A percentile compares a stretch with the other conserved stretches of the same genome.
Conservation (phyloP, 805 yeast genomes). For the Teunomyces funiuensis region DNA sequence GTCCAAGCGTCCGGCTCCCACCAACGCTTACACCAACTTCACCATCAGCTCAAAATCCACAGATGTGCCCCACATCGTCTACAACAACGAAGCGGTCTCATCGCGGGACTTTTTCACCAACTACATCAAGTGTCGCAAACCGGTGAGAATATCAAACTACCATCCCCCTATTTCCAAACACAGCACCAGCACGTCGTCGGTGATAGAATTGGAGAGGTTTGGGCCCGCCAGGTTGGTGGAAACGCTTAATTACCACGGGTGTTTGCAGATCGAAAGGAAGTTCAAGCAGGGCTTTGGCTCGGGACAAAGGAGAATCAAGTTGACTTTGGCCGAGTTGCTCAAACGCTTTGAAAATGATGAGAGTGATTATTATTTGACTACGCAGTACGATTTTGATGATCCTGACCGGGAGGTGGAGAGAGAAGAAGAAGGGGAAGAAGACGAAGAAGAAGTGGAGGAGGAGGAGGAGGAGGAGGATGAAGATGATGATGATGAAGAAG, state of each 20-base stretch:
- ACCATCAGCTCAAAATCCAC: not conserved
- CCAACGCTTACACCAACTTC: not conserved
- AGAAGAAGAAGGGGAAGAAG: constrained; percentile 8
- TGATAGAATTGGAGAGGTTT: constrained; percentile 6
- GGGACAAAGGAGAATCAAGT: constrained; percentile 52
- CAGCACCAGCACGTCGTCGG: not conserved
- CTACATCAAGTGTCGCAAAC: constrained; percentile 45
- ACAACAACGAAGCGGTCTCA: not conserved
- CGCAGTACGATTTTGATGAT: constrained; percentile 50
- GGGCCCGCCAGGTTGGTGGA: constrained; percentile 25
- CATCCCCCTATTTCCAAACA: not conserved
- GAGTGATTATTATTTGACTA: constrained; percentile 58
- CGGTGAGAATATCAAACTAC: constrained; percentile 42
- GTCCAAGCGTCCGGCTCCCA: constrained; percentile 1
- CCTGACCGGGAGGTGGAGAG: constrained; percentile 11
- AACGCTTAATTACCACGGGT: constrained; percentile 34
- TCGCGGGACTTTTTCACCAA: constrained; percentile 32
- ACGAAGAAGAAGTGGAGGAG: constrained; percentile 13
- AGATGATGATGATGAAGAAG: constrained; percentile 10
- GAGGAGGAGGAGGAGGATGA: constrained; percentile 15
- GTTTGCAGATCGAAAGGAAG: constrained; percentile 59
- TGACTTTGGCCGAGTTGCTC: constrained; percentile 52
- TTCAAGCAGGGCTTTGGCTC: constrained; percentile 66
- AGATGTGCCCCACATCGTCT: not conserved
- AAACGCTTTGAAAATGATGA: constrained; percentile 42